Percentiles rank a stretch among this genome's conserved stretches.
These are phyloP conservation scores for Linnemannia hyalina DNA, from an alignment of 192 early-diverging fungal species.

Conservation along the genomic window DNA sequence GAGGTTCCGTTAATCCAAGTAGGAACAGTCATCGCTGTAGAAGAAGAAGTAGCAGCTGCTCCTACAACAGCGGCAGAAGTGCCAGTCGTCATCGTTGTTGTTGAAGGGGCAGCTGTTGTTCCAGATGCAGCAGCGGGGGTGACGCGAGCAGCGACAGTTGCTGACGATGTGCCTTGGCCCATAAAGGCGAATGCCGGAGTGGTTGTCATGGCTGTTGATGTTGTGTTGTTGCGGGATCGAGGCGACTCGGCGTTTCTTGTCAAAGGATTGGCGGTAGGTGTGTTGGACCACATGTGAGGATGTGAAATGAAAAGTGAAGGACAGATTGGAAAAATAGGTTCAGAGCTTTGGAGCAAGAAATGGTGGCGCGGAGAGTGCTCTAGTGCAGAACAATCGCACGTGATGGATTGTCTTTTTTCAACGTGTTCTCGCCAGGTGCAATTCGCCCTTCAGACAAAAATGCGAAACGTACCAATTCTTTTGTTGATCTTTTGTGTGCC, in stretches of 20 bases:
- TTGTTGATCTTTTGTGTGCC: too few species aligned
- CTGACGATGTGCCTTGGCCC: not conserved
- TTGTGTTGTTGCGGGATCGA: not conserved
- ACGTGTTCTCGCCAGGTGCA: too few species aligned
- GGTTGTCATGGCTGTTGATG: not conserved
- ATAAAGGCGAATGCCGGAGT: slow-evolving; percentile 6
- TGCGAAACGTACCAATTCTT: too few species aligned
- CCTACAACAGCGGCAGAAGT: not conserved
- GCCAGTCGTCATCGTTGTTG: not conserved
- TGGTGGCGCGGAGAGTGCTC: too few species aligned
- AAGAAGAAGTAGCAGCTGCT: not conserved
- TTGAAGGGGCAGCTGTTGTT: slow-evolving; percentile 10
- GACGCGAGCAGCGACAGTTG: slow-evolving; percentile 15
- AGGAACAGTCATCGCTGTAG: not conserved
- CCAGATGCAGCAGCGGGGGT: slow-evolving; percentile 30
- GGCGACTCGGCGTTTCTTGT: not conserved
- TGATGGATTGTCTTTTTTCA: too few species aligned
- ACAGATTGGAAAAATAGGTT: not conserved
- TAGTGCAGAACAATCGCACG: too few species aligned
- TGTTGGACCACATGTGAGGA: not conserved
- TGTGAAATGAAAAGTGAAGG: not conserved
- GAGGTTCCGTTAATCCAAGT: not conserved
- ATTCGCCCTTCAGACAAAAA: too few species aligned
- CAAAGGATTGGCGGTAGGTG: not conserved
- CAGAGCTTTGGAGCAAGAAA: too few species aligned